Percentiles rank a stretch among this genome's conserved stretches.
Evolutionary conservation across 2,329 filamentous ascomycete species (phyloP).

Genomic region (Sordariomycetes sp.): DNA sequence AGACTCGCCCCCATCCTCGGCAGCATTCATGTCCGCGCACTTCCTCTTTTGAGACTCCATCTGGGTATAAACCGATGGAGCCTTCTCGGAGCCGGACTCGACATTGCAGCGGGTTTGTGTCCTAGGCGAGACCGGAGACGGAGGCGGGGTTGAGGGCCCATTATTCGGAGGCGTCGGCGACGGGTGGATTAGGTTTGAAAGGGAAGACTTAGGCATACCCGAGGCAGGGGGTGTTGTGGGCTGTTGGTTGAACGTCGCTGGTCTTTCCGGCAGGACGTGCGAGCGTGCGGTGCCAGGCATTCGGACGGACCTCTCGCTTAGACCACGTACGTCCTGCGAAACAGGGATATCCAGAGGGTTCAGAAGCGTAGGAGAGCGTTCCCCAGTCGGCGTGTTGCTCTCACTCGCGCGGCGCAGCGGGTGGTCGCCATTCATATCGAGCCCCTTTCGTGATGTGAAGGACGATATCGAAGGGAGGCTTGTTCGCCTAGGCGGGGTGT

Average conservation of each 20-base stretch:
- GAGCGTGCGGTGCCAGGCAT: not conserved
- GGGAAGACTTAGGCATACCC: not conserved
- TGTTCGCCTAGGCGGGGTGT: not conserved
- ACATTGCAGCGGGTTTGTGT: not conserved
- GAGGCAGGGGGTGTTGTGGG: not conserved
- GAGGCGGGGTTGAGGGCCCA: not conserved
- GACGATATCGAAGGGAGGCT: slow-evolving; percentile 2
- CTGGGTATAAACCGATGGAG: not conserved
- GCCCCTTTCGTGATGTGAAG: not conserved
- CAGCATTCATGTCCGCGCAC: not conserved
- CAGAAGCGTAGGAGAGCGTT: not conserved
- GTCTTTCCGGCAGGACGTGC: not conserved
- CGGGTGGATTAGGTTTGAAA: not conserved
- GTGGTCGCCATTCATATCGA: not conserved
- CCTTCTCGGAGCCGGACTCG: not conserved
- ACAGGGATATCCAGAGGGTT: not conserved
- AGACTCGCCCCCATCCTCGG: not conserved
- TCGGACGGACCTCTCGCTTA: not conserved
- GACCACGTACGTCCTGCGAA: not conserved
- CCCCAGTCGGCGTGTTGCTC: not conserved
- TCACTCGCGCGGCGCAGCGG: not conserved
- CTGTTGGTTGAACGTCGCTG: not conserved
- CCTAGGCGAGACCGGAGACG: not conserved
- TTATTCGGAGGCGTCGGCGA: not conserved
- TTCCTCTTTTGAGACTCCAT: not conserved